A percentile compares a stretch with the other conserved stretches of the same genome.
Evolutionary conservation across 2,329 filamentous ascomycete genomes (phyloP).

Genomic region (Aureobasidium subglaciale): DNA sequence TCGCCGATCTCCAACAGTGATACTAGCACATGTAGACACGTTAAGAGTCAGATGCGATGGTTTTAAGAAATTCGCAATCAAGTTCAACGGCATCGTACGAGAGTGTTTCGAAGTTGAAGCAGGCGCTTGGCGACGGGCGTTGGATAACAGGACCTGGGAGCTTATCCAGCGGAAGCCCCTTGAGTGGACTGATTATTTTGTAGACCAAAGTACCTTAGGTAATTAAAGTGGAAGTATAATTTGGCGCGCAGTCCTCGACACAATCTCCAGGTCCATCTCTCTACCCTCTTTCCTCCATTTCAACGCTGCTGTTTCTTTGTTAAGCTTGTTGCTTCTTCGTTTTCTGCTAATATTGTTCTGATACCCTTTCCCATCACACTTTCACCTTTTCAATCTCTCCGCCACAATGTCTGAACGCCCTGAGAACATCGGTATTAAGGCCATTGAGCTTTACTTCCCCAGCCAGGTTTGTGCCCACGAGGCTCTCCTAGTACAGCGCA

Average conservation of each 20-base stretch:
- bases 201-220: background rate
- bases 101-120: slow-evolving; percentile 1
- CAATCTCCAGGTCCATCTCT: slow-evolving; percentile 7
- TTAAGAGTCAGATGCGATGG: background rate
- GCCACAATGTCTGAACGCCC: slow-evolving; percentile 38
- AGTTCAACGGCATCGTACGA: background rate
- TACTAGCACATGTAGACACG: too few species aligned
- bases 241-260: slow-evolving; percentile 6
- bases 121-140: slow-evolving; percentile 3
- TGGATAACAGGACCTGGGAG: slow-evolving; percentile 2
- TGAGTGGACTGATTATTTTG: slow-evolving; percentile 7
- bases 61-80: background rate
- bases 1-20: too few species aligned
- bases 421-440: slow-evolving; percentile 47
- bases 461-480: slow-evolving; percentile 38
- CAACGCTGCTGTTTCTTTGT: slow-evolving; percentile 7
- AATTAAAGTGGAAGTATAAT: slow-evolving; percentile 9
- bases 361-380: background rate
- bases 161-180: background rate
- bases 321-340: slow-evolving; percentile 7
- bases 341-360: slow-evolving; percentile 12
- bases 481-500: background rate
- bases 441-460: slow-evolving; percentile 49
- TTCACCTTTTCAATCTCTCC: background rate
- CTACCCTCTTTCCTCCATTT: background rate